These are phyloP conservation scores for Pilasporangium apinafurcum DNA, from an alignment of 352 stramenopile species.

Conservation along the genomic window DNA sequence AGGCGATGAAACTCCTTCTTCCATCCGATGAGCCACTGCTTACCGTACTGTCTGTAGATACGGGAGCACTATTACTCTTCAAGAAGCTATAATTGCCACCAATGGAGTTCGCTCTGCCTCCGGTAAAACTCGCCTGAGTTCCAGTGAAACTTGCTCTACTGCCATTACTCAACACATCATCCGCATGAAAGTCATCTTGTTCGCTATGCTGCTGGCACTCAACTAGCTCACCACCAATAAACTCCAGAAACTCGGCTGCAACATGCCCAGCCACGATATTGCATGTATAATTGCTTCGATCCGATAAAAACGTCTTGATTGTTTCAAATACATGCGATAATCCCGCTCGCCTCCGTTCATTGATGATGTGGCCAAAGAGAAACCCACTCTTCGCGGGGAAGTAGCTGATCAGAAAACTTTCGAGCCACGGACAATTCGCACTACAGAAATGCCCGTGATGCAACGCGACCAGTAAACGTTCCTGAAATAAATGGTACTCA, in stretches of 20 bases:
- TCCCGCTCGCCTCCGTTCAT: conserved; percentile 22
- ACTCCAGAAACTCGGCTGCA: conserved; percentile 20
- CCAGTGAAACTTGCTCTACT: too few relatives aligned
- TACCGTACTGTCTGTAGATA: not conserved
- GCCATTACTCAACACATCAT: not conserved
- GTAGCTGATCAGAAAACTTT: conserved; percentile 34
- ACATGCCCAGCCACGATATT: conserved; percentile 16
- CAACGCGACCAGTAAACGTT: conserved; percentile 20
- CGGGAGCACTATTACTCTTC: too few relatives aligned
- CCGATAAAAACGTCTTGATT: conserved; percentile 27
- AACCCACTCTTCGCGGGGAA: conserved; percentile 25
- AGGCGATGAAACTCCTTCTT: too few relatives aligned
- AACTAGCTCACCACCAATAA: conserved; percentile 25
- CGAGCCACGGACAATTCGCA: conserved; percentile 41
- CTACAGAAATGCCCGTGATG: conserved; percentile 50
- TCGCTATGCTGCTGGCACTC: conserved; percentile 5
- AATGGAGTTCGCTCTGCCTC: too few relatives aligned
- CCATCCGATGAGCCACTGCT: not conserved
- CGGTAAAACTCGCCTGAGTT: not conserved
- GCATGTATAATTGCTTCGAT: conserved; percentile 35
- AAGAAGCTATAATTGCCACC: too few relatives aligned
- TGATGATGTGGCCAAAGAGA: conserved; percentile 8
- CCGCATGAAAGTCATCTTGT: not conserved
- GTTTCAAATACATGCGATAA: conserved; percentile 27
- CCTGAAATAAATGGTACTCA: conserved; percentile 37